These are phyloP conservation scores for Pseudocercospora pini-densiflorae DNA, from an alignment of 2,329 filamentous ascomycete genomes.

Conservation along the genomic window DNA sequence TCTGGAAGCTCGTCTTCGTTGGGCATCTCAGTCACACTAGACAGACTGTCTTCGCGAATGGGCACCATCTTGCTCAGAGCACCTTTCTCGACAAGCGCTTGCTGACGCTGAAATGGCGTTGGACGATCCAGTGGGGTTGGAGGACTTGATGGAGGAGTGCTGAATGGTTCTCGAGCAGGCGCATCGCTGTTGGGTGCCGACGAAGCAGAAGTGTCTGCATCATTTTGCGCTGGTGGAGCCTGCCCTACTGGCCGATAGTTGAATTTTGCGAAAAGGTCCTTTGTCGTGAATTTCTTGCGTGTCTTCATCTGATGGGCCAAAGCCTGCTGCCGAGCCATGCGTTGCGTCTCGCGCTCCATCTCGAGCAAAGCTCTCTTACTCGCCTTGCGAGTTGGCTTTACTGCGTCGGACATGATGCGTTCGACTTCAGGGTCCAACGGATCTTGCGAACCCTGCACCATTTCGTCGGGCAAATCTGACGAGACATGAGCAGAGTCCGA, in stretches of 20 bases:
- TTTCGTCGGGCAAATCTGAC: constrained; percentile 35
- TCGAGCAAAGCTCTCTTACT: constrained; percentile 95
- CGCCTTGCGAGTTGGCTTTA: constrained; percentile 77
- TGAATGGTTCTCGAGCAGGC: constrained; percentile 30
- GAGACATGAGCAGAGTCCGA: constrained; percentile 23
- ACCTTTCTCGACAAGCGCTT: constrained; percentile 38
- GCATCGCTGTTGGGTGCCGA: constrained; percentile 39
- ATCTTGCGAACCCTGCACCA: constrained; percentile 30
- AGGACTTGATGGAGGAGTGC: constrained; percentile 53
- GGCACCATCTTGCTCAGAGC: constrained; percentile 39
- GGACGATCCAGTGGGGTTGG: constrained; percentile 45
- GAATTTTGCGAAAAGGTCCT: constrained; percentile 81
- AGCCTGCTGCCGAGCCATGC: constrained; percentile 87
- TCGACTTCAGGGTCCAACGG: constrained; percentile 32
- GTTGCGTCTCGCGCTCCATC: constrained; percentile 93
- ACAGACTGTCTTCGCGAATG: constrained; percentile 37
- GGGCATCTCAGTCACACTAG: constrained; percentile 32
- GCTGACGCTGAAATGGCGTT: constrained; percentile 42
- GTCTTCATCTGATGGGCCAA: constrained; percentile 84
- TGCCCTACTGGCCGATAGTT: constrained; percentile 55
- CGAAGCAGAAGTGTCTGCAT: constrained; percentile 29
- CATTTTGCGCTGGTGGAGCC: background rate
- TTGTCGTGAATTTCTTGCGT: constrained; percentile 86
- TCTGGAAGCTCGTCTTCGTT: constrained; percentile 36
- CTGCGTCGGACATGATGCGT: constrained; percentile 43